A percentile compares a stretch with the other conserved stretches of the same genome.
Conservation (phyloP, 495 filamentous ascomycete species). For the Apiosordaria backusii region DNA sequence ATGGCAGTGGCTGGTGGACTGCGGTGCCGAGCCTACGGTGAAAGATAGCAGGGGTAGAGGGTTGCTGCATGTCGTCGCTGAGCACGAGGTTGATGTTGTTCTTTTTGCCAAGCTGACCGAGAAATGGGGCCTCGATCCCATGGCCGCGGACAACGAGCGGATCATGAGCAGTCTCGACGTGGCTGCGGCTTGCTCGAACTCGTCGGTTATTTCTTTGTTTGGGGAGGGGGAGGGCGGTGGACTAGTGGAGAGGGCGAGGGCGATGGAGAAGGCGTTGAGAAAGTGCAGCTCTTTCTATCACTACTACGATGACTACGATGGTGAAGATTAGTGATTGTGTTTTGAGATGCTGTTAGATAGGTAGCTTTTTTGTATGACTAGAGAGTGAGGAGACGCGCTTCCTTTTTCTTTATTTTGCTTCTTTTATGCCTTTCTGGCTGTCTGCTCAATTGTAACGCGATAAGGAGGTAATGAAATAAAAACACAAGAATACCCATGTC, state of each 20-base stretch:
- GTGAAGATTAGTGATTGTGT: too few relatives aligned
- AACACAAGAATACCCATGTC: neutral
- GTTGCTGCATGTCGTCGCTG: slow-evolving; percentile 25
- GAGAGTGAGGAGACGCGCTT: too few relatives aligned
- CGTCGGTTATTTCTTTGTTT: slow-evolving; percentile 18
- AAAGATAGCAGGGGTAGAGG: slow-evolving; percentile 10
- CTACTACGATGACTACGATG: too few relatives aligned
- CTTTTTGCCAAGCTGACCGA: slow-evolving; percentile 25
- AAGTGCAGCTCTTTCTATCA: too few relatives aligned
- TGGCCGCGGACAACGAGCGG: slow-evolving; percentile 30
- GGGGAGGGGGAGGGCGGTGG: slow-evolving; percentile 11
- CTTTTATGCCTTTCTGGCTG: too few relatives aligned
- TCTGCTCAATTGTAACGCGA: too few relatives aligned
- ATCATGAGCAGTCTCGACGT: slow-evolving; percentile 26
- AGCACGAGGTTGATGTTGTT: neutral
- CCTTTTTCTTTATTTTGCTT: too few relatives aligned
- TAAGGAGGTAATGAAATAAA: neutral
- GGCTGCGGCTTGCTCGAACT: slow-evolving; percentile 21
- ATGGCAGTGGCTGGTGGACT: slow-evolving; percentile 8
- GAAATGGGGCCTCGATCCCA: slow-evolving; percentile 30
- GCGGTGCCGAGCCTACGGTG: slow-evolving; percentile 14
- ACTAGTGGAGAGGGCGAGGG: neutral
- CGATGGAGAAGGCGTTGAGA: neutral
- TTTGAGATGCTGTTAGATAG: too few relatives aligned
- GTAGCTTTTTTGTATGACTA: too few relatives aligned